Evolutionary conservation across 1,139 yeast genomes (phyloP).

Genomic region (Suhomyces choctaworum): DNA sequence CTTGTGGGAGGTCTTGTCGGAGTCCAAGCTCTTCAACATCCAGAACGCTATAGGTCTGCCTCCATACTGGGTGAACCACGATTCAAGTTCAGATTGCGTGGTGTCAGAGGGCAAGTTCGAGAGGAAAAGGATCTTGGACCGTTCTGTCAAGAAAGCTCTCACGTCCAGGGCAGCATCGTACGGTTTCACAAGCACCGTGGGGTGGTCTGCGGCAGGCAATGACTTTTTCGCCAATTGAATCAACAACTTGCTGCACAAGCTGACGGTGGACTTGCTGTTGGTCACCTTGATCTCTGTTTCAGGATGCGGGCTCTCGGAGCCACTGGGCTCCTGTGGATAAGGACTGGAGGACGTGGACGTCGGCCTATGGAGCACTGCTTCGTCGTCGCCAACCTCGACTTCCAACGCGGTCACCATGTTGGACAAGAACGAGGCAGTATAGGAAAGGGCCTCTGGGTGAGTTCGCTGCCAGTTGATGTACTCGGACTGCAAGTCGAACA

Average conservation of each 20-base stretch:
- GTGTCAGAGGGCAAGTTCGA: slow-evolving; percentile 81
- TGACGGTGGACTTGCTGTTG: slow-evolving; percentile 19
- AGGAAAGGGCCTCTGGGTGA: slow-evolving; percentile 62
- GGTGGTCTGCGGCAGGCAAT: slow-evolving; percentile 52
- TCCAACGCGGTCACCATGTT: slow-evolving; percentile 62
- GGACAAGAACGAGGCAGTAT: slow-evolving; percentile 48
- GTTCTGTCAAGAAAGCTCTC: slow-evolving; percentile 64
- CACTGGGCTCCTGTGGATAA: slow-evolving; percentile 6
- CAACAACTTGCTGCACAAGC: slow-evolving; percentile 43
- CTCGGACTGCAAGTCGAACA: slow-evolving; percentile 76
- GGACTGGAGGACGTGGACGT: slow-evolving; percentile 14
- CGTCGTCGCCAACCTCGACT: slow-evolving; percentile 39
- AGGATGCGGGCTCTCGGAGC: background rate
- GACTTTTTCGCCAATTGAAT: slow-evolving; percentile 55
- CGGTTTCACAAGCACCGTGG: slow-evolving; percentile 65
- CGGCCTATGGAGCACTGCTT: slow-evolving; percentile 10
- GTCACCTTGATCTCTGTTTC: slow-evolving; percentile 14
- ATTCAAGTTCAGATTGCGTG: slow-evolving; percentile 86
- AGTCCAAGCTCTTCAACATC: slow-evolving; percentile 69
- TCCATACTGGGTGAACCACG: slow-evolving; percentile 88
- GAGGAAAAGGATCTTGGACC: slow-evolving; percentile 76
- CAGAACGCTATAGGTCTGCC: slow-evolving; percentile 87
- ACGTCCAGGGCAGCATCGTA: slow-evolving; percentile 74
- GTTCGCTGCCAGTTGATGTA: slow-evolving; percentile 66
- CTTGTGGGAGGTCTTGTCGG: slow-evolving; percentile 17